Percentiles rank a stretch among this genome's conserved stretches.
These are phyloP conservation scores for Spergularia marina DNA, from an alignment of 148 eudicot species.

Conservation along the genomic window DNA sequence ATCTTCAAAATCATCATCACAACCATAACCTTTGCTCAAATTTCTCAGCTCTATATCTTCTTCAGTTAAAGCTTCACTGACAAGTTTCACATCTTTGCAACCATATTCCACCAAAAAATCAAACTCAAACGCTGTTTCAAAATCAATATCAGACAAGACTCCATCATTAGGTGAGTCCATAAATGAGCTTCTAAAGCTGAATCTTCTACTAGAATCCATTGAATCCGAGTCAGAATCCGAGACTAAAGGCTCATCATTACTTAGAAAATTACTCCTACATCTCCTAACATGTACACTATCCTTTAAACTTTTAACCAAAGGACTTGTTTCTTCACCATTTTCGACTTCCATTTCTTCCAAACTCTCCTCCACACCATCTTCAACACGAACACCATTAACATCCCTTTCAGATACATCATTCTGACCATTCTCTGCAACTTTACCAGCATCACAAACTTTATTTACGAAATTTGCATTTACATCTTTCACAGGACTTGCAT, in stretches of 20 bases:
- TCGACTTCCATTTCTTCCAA: conserved; percentile 10
- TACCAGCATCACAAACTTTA: not conserved
- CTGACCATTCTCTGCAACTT: not conserved
- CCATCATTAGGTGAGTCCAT: conserved; percentile 55
- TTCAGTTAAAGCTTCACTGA: not conserved
- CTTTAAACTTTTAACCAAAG: not conserved
- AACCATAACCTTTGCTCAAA: conserved; percentile 31
- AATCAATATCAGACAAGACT: conserved; percentile 54
- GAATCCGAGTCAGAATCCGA: conserved; percentile 55
- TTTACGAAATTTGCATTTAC: not conserved
- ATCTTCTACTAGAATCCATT: conserved; percentile 34
- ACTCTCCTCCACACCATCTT: not conserved
- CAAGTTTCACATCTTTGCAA: conserved; percentile 20
- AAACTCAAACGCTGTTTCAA: conserved; percentile 40
- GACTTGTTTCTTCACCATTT: conserved; percentile 7
- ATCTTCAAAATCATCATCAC: conserved; percentile 33
- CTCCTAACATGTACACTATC: not conserved
- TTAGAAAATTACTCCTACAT: not conserved
- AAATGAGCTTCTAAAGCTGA: conserved; percentile 39
- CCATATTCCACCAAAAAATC: conserved; percentile 25
- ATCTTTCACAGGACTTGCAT: not conserved
- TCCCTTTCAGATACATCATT: not conserved
- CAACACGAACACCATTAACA: not conserved
- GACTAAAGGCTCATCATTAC: conserved; percentile 36
- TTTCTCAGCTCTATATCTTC: conserved; percentile 32